Conservation (phyloP, 345 rosid species). For the Linum usitatissimum region DNA sequence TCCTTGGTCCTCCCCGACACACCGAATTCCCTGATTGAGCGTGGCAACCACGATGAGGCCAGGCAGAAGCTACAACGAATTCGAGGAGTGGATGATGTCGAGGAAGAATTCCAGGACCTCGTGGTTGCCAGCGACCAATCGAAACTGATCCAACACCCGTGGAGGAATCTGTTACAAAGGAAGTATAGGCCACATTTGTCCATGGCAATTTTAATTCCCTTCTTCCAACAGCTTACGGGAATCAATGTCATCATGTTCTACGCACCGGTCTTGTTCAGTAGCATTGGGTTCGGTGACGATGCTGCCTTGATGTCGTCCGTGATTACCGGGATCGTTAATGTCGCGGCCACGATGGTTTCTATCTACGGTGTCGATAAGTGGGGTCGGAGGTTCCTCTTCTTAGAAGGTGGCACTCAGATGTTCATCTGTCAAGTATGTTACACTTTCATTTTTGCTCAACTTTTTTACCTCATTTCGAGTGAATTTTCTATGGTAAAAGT, state of each 20-base stretch:
- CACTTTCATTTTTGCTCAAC: no score
- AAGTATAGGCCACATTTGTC: slow-evolving; percentile 81
- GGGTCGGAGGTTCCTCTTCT: slow-evolving; percentile 80
- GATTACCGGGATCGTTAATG: slow-evolving; percentile 61
- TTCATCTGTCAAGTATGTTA: slow-evolving; percentile 59
- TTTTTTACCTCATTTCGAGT: no score
- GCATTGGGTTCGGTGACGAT: slow-evolving; percentile 58
- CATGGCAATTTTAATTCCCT: slow-evolving; percentile 64
- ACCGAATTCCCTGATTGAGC: slow-evolving; percentile 91
- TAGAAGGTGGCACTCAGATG: slow-evolving; percentile 78
- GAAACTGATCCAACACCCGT: slow-evolving; percentile 56
- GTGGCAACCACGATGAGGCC: slow-evolving; percentile 60
- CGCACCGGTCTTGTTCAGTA: slow-evolving; percentile 73
- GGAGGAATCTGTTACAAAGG: slow-evolving; percentile 63
- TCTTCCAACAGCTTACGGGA: slow-evolving; percentile 83
- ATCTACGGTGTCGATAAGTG: slow-evolving; percentile 75
- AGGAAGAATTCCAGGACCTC: slow-evolving; percentile 66
- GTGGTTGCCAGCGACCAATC: slow-evolving; percentile 72
- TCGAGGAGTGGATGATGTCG: slow-evolving; percentile 66
- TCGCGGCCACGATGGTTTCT: slow-evolving; percentile 53
- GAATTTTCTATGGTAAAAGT: no score
- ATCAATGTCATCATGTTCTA: slow-evolving; percentile 85
- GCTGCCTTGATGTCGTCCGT: slow-evolving; percentile 79
- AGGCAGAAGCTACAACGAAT: slow-evolving; percentile 39
- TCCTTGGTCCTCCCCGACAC: slow-evolving; percentile 82